Evolutionary conservation across 2,329 filamentous ascomycete genomes (phyloP).

Genomic region (Teratosphaeriaceae sp.): DNA sequence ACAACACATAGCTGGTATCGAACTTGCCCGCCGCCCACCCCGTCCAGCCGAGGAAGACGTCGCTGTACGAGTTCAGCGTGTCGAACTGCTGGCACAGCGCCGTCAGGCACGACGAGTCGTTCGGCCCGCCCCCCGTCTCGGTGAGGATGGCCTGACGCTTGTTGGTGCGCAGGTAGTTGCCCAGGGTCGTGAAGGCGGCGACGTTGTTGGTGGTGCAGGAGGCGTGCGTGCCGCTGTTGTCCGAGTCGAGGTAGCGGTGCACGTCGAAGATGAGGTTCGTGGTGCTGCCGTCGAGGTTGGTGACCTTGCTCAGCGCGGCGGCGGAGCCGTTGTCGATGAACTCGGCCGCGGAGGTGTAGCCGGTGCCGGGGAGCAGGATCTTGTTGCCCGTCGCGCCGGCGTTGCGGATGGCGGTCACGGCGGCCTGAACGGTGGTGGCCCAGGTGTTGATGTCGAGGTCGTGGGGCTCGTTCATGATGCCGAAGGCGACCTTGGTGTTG

Average conservation of each 20-base stretch:
- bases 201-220: constrained; percentile 19
- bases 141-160: constrained; percentile 34
- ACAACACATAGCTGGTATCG: constrained; percentile 21
- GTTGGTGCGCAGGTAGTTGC: constrained; percentile 31
- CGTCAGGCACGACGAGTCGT: constrained; percentile 27
- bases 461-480: constrained; percentile 58
- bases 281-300: constrained; percentile 23
- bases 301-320: constrained; percentile 20
- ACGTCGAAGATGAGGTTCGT: constrained; percentile 31
- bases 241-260: constrained; percentile 36
- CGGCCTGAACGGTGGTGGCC: constrained; percentile 55
- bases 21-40: constrained; percentile 30
- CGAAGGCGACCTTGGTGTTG: constrained; percentile 52
- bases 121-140: constrained; percentile 35
- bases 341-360: constrained; percentile 32
- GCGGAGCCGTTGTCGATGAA: constrained; percentile 25
- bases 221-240: constrained; percentile 33
- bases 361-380: constrained; percentile 58
- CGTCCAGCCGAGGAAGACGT: constrained; percentile 29
- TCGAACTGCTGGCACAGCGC: constrained; percentile 11
- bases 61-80: constrained; percentile 22
- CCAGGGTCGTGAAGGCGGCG: constrained; percentile 26
- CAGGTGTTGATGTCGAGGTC: constrained; percentile 46
- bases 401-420: constrained; percentile 58
- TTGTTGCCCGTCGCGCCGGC: constrained; percentile 57